Evolutionary conservation across 2,329 filamentous ascomycete species (phyloP).

Genomic region (Trichophyton rubrum): DNA sequence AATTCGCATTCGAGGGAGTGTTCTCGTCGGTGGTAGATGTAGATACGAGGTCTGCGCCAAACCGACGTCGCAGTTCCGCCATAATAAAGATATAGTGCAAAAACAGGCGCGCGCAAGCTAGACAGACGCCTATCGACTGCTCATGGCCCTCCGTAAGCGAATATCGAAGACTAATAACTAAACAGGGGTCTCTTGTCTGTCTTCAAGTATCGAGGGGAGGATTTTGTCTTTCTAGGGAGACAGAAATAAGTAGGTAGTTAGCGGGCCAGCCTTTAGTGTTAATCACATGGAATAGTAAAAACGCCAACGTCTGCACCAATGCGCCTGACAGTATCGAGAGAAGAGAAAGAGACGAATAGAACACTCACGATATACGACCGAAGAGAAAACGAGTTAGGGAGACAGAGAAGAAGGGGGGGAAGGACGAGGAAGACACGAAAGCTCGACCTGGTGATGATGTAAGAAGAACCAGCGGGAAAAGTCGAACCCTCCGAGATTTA

Average conservation of each 20-base stretch:
- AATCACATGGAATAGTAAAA: background rate
- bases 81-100: background rate
- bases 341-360: too few relatives aligned
- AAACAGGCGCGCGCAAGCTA: background rate
- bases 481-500: background rate
- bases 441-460: constrained; percentile 1
- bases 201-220: too few relatives aligned
- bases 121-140: background rate
- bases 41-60: background rate
- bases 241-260: background rate
- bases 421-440: background rate
- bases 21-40: background rate
- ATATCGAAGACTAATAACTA: background rate
- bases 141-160: background rate
- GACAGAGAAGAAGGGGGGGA: background rate
- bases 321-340: background rate
- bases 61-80: constrained; percentile 5
- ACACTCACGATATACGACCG: background rate
- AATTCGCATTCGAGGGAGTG: background rate
- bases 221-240: background rate
- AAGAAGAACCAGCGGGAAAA: background rate
- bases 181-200: too few relatives aligned
- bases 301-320: background rate
- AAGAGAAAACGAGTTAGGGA: background rate
- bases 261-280: background rate